Base-by-base conservation (phyloP, 1,284 basidiomycete species). In the Boletellus deceptivus region DNA sequence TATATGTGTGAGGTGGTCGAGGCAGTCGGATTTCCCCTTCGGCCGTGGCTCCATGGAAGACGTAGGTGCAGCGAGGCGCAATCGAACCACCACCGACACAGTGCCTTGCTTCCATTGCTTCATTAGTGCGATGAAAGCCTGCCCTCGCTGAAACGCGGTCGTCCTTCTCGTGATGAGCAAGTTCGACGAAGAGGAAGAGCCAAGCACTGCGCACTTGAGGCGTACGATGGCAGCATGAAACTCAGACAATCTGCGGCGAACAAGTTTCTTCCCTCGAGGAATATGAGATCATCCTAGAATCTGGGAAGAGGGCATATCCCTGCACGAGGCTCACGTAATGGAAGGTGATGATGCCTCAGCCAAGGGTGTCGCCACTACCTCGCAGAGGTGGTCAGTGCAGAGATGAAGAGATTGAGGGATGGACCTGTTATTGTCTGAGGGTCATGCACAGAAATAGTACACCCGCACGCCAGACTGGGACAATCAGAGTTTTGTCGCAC, bases 61-160 rank as follows among this genome's bases (percentile, higher is more conserved):
- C 18, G 56, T 25, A 48, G 35, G 47, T 31, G 36, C 10, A 31
- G 29, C 17, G 22, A 36, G 14, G 46, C 50, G 43, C 37, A 52
- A 48, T 48, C 18, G 49, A 49, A 42, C 39, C 48, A 52, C 43
- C 39, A 46, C 38, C 31, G 38, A 37, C 43, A 43, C 37, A 40
- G 60, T 57, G 48, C 53, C 53, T 62, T 50, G 49, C 48, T 65
- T 66, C 65, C 53, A 60, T 66, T 62, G 49, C 40, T 50, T 67
- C 62, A 64, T 63, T 40, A 52, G 16, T 43, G 38, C 40, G 48
- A 64, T 68, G 65, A 67, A 64, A 61, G 39, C 63, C 59, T 64
- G 52, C 63, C 53, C 38, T 50, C 17, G 41, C 45, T 39, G 48
- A 49, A 54, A 49, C 43, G 45, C 57, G 31, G 33, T 39, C 49